phyloP scores from a whole-genome alignment of 306 rosid genomes.

The Vachellia pachyceras region DNA sequence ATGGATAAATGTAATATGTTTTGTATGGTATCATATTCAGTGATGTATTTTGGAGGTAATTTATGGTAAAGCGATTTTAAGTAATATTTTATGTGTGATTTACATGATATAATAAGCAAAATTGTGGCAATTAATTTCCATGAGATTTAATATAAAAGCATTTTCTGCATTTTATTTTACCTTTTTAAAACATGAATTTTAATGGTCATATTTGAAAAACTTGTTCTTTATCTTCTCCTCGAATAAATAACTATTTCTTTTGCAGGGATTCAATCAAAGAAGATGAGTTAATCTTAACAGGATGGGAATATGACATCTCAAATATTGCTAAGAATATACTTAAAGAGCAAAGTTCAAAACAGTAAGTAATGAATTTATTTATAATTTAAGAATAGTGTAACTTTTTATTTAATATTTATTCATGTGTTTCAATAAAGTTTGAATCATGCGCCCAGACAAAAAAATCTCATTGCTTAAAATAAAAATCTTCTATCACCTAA shows the following conservation, averaged over 20 bases:
- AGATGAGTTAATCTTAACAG: slow-evolving; percentile 64
- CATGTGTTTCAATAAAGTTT: neutral
- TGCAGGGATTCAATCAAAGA: slow-evolving; percentile 63
- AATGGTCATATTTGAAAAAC: neutral
- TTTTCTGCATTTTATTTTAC: too few relatives aligned
- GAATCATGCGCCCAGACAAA: neutral
- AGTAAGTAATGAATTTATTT: slow-evolving; percentile 47
- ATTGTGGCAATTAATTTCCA: neutral
- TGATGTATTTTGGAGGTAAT: too few relatives aligned
- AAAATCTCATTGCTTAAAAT: neutral
- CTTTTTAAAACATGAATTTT: neutral
- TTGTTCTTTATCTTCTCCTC: neutral
- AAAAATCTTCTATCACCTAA: neutral
- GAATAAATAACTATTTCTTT: slow-evolving; percentile 9
- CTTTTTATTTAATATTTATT: neutral
- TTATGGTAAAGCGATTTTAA: neutral
- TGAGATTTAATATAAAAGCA: too few relatives aligned
- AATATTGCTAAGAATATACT: slow-evolving; percentile 65
- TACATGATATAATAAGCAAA: neutral
- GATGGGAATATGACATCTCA: slow-evolving; percentile 84
- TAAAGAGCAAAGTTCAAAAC: slow-evolving; percentile 83
- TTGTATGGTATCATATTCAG: too few relatives aligned
- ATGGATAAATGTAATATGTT: neutral
- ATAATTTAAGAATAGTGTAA: neutral
- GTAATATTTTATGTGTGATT: neutral